Evolutionary conservation across 2,329 filamentous ascomycete genomes (phyloP).

Genomic region (Arachnomyces sp.): DNA sequence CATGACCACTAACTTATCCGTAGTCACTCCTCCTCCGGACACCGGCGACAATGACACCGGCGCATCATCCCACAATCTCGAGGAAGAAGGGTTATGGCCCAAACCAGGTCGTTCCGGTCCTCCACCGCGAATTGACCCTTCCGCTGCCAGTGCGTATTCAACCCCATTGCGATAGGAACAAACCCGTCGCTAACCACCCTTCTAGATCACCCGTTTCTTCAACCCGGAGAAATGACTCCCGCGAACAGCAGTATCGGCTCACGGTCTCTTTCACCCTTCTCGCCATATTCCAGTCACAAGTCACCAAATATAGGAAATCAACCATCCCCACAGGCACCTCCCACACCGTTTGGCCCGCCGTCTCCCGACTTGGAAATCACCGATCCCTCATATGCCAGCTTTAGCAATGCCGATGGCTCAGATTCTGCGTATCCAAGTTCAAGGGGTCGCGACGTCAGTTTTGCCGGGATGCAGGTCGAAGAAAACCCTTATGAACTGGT

Average conservation of each 20-base stretch:
- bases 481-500: no score
- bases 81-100: constrained; percentile 16
- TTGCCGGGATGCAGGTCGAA: no score
- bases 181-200: constrained; percentile 2
- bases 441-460: no score
- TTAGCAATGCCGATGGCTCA: constrained; percentile 28
- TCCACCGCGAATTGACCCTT: constrained; percentile 50
- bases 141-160: constrained; percentile 48
- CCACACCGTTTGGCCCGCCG: constrained; percentile 14
- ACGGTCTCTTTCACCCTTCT: constrained; percentile 56
- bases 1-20: constrained; percentile 5
- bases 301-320: constrained; percentile 27
- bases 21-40: constrained; percentile 7
- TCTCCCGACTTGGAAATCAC: constrained; percentile 7
- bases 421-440: neutral
- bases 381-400: constrained; percentile 18
- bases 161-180: neutral
- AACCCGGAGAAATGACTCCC: constrained; percentile 51
- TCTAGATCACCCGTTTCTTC: constrained; percentile 36
- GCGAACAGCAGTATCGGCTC: constrained; percentile 55
- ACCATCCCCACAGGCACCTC: constrained; percentile 16
- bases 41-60: constrained; percentile 14
- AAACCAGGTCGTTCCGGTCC: constrained; percentile 41
- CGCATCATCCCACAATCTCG: constrained; percentile 21
- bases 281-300: constrained; percentile 43